Evolutionary conservation across 2,329 filamentous ascomycete genomes (phyloP).

Genomic region (Exophiala bonariae): DNA sequence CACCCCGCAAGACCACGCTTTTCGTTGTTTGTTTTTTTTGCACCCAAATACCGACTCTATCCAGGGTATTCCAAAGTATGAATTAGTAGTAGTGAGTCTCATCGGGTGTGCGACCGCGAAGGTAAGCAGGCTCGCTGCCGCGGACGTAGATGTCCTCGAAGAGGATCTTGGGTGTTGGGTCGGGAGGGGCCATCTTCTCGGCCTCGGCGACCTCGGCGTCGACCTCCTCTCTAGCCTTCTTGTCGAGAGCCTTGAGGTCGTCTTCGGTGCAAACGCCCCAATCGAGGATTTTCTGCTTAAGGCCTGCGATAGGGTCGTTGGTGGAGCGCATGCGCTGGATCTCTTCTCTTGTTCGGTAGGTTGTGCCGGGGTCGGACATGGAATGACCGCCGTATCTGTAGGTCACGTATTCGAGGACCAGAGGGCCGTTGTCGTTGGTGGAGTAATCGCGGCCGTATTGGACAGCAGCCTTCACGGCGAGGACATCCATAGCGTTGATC

Average conservation of each 20-base stretch:
- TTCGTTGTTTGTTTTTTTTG: too few relatives aligned
- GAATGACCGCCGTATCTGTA: constrained; percentile 99
- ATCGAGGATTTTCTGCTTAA: constrained; percentile 97
- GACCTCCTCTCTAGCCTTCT: constrained; percentile 81
- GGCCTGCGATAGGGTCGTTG: constrained; percentile 94
- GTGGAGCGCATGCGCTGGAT: constrained; percentile 99
- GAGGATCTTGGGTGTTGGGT: constrained; percentile 76
- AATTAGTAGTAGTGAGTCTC: constrained; percentile 81
- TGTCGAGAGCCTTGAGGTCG: constrained; percentile 94
- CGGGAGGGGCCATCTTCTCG: constrained; percentile 82
- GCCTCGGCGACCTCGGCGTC: constrained; percentile 87
- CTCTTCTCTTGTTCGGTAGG: constrained; percentile 98
- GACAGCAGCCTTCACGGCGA: constrained; percentile 95
- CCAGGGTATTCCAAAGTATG: neutral
- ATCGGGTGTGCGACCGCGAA: constrained; percentile 83
- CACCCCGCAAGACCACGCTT: too few relatives aligned
- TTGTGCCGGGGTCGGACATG: constrained; percentile 99
- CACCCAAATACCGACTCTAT: too few relatives aligned
- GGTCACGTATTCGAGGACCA: constrained; percentile 98
- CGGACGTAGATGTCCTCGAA: constrained; percentile 96
- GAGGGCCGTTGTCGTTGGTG: constrained; percentile 77
- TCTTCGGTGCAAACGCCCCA: constrained; percentile 91
- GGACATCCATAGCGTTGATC: constrained; percentile 99
- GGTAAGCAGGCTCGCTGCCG: constrained; percentile 82
- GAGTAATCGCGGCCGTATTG: constrained; percentile 91